Conservation (phyloP, 768 basidiomycete genomes). For the Suillus alpinus region DNA sequence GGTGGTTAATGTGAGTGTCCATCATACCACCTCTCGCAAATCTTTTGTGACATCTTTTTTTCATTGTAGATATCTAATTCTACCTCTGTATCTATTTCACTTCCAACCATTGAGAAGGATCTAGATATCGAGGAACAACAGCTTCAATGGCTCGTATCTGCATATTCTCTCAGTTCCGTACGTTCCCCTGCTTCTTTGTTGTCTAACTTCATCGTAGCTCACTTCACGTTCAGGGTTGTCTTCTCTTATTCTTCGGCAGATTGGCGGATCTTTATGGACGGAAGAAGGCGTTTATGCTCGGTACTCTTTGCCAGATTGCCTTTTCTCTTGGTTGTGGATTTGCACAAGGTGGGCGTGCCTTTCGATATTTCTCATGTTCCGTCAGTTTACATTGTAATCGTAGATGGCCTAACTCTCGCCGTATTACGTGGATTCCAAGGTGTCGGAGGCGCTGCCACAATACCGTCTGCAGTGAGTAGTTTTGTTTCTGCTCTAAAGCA, state of each 20-base stretch:
- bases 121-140: slow-evolving; percentile 48
- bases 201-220: no score
- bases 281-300: slow-evolving; percentile 62
- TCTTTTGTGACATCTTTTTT: background rate
- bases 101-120: slow-evolving; percentile 50
- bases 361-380: background rate
- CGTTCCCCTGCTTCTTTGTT: slow-evolving; percentile 16
- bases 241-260: slow-evolving; percentile 75
- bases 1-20: slow-evolving; percentile 32
- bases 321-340: slow-evolving; percentile 70
- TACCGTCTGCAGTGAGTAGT: slow-evolving; percentile 62
- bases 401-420: slow-evolving; percentile 60
- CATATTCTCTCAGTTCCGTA: slow-evolving; percentile 66
- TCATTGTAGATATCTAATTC: slow-evolving; percentile 25
- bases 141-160: slow-evolving; percentile 67
- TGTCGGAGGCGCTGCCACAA: slow-evolving; percentile 71
- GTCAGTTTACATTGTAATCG: background rate
- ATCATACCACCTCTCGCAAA: background rate
- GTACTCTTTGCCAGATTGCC: slow-evolving; percentile 49
- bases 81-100: slow-evolving; percentile 48
- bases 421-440: slow-evolving; percentile 79
- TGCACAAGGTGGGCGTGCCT: slow-evolving; percentile 39
- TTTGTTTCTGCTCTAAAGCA: background rate
- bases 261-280: slow-evolving; percentile 79
- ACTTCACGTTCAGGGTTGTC: slow-evolving; percentile 55